Evolutionary conservation across 805 yeast species (phyloP).

Genomic region (Lachancea sp.): DNA sequence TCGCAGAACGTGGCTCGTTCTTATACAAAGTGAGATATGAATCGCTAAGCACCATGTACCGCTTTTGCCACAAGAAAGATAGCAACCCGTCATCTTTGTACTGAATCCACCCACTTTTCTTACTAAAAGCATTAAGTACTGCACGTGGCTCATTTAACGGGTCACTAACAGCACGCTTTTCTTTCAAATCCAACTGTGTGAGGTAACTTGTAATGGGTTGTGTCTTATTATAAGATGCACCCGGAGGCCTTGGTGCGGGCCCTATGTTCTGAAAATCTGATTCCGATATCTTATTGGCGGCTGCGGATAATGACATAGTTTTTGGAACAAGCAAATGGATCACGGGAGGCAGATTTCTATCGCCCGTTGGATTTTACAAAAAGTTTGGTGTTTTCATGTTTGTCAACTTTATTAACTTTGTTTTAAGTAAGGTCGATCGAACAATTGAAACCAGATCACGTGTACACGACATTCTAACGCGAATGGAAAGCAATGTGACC

Average conservation of each 20-base stretch:
- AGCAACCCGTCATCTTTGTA: conserved; percentile 89
- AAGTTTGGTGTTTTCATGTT: too few relatives aligned
- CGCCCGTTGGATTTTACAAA: too few relatives aligned
- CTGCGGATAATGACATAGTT: conserved; percentile 40
- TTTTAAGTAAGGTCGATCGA: too few relatives aligned
- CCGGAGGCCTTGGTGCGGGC: conserved; percentile 51
- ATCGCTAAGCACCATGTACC: conserved; percentile 73
- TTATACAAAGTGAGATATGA: conserved; percentile 70
- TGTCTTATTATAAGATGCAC: conserved; percentile 32
- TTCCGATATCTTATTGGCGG: conserved; percentile 39
- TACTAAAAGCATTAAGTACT: conserved; percentile 12
- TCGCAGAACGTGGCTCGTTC: conserved; percentile 39
- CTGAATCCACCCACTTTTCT: conserved; percentile 70
- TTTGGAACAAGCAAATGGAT: too few relatives aligned
- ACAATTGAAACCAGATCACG: too few relatives aligned
- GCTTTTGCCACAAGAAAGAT: conserved; percentile 87
- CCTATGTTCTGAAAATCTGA: conserved; percentile 49
- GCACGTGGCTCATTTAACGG: not conserved
- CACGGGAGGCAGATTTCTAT: too few relatives aligned
- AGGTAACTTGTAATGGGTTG: conserved; percentile 33
- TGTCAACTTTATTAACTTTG: too few relatives aligned
- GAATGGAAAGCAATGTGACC: too few relatives aligned
- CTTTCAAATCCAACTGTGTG: conserved; percentile 26
- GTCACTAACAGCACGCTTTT: conserved; percentile 9
- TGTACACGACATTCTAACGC: too few relatives aligned